Conservation (phyloP, 306 rosid species). For the Cucurbita ficifolia region DNA sequence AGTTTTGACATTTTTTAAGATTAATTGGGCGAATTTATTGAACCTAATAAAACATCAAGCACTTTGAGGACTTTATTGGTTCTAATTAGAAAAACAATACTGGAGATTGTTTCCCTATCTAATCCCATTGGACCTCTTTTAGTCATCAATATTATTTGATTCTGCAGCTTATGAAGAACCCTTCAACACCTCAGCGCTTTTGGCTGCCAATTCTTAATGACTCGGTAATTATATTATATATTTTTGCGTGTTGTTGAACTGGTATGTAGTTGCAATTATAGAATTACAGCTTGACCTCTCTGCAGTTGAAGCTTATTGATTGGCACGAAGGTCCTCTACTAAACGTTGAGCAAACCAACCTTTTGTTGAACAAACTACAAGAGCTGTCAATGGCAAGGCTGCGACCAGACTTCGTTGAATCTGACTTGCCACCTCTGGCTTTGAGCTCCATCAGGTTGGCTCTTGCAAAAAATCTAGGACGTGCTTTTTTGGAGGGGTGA, state of each 20-base stretch:
- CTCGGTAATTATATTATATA: constrained; percentile 36
- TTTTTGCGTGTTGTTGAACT: not conserved
- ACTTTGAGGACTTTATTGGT: not conserved
- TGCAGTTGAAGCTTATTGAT: constrained; percentile 74
- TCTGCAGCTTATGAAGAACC: constrained; percentile 77
- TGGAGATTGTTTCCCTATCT: not conserved
- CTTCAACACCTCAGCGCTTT: constrained; percentile 83
- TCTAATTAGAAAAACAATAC: not conserved
- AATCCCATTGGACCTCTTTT: not conserved
- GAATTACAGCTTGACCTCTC: not conserved
- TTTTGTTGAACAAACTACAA: constrained; percentile 67
- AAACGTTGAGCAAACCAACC: constrained; percentile 55
- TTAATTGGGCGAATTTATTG: not conserved
- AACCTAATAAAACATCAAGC: not conserved
- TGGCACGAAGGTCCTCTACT: constrained; percentile 71
- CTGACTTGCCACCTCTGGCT: constrained; percentile 46
- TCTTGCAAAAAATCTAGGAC: constrained; percentile 78
- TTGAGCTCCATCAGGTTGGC: constrained; percentile 59
- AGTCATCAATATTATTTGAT: not conserved
- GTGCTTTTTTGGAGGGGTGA: constrained; percentile 64
- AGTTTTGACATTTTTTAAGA: not conserved
- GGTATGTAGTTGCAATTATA: not conserved
- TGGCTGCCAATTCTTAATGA: constrained; percentile 85
- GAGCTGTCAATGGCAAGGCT: constrained; percentile 61
- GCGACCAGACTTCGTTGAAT: constrained; percentile 46